Evolutionary conservation across 2,329 filamentous ascomycete species (phyloP), one percentile per base, ranked within the genome.

Genomic region (Colletotrichum sojae): DNA sequence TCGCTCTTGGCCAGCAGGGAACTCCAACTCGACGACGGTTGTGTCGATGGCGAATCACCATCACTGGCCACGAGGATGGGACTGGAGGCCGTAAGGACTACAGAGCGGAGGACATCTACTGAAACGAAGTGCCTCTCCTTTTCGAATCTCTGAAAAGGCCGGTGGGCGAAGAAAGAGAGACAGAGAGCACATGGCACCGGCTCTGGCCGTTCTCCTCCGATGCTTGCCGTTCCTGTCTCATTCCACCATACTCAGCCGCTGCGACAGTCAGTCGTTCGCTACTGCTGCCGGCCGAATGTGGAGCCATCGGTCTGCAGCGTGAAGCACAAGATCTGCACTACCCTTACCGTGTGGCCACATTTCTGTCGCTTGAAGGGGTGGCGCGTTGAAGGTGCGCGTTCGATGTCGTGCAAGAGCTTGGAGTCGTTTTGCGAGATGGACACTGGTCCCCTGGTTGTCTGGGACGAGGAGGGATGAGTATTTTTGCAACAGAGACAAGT

Each of bases 311-410:
- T 31, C 22, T 56, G 36, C 52, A 40, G 53, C 46, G 56, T 57
- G 52, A 63, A 64, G 54, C 61, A 69, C 40, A 25, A 52, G 61
- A 60, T 58, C 46, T 53, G 53, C 65, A 31, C 48, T 22, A 68
- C 48, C 53, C 53, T 39, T 69, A 43, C 40, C 40, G 13, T 15
- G 40, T n/a, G 13, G 40, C 40, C 16, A 15, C 40, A 43, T 43
- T 15, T 6, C 16, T 43, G 40, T 43, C 16, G 40, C 40, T n/a
- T 36, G 40, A n/a, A 43, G 40, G 15, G 40, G 15, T 10, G 40
- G 40, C 16, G 40, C 15, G 15, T 43, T 43, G 40, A 36, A 36
- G 13, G 10, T 10, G 40, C n/a, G 40, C 16, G 6, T 43, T 43
- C 40, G 40, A n/a, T 15, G 16, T 13, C 18, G 48, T 45, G 53